These are phyloP conservation scores for Glonium stellatum DNA, from an alignment of 495 filamentous ascomycete genomes.

Conservation along the genomic window DNA sequence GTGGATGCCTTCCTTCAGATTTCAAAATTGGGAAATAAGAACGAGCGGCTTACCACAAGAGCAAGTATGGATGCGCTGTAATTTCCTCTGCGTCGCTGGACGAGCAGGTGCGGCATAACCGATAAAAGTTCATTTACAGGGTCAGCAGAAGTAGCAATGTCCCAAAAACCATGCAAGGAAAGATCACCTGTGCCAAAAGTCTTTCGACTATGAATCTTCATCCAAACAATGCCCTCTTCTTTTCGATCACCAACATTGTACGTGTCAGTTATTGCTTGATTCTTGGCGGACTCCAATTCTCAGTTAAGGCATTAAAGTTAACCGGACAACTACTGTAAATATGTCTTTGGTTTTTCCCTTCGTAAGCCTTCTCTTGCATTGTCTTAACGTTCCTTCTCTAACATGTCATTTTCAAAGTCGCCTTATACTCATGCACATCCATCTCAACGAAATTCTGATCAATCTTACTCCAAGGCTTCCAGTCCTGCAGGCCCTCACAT, in stretches of 20 bases:
- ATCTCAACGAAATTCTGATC: neutral
- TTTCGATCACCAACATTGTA: too few species aligned
- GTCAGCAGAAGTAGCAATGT: too few species aligned
- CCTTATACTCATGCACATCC: neutral
- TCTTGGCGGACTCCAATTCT: too few species aligned
- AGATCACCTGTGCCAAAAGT: too few species aligned
- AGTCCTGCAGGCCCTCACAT: neutral
- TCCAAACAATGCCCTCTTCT: too few species aligned
- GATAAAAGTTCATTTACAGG: too few species aligned
- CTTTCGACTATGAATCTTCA: too few species aligned
- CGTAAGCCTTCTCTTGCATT: neutral
- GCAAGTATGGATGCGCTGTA: constrained; percentile 85
- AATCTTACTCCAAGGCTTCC: neutral
- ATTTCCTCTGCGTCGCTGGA: constrained; percentile 11
- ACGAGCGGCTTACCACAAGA: constrained; percentile 85
- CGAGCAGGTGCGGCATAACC: too few species aligned
- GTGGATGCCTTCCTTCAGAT: constrained; percentile 98
- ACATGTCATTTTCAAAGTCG: neutral
- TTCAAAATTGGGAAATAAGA: constrained; percentile 95
- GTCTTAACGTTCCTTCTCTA: neutral
- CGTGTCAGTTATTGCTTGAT: too few species aligned
- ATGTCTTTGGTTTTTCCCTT: neutral
- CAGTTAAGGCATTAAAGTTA: neutral
- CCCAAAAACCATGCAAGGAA: too few species aligned
- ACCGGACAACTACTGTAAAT: neutral